These are phyloP conservation scores for Ilyonectria destructans DNA, from an alignment of 2,329 filamentous ascomycete species.

Conservation along the genomic window DNA sequence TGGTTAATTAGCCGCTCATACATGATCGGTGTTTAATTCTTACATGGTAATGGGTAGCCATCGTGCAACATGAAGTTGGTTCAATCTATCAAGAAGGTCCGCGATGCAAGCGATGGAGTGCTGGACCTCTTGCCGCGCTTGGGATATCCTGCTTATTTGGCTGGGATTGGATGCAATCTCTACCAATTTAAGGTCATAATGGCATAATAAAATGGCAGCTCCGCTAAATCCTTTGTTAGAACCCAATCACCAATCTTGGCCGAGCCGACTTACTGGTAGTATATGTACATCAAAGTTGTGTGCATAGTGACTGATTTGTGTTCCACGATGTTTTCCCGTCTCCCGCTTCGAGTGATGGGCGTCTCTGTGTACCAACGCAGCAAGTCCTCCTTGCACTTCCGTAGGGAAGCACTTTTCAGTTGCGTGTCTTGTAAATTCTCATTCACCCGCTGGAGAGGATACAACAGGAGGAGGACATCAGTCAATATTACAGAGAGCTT, in stretches of 20 bases:
- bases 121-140: slow-evolving; percentile 2
- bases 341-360: not conserved
- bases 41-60: slow-evolving; percentile 15
- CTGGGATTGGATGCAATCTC: not conserved
- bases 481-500: slow-evolving; percentile 5
- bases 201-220: slow-evolving; percentile 5
- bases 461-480: not conserved
- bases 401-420: not conserved
- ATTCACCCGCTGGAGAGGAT: not conserved
- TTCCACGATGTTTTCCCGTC: not conserved
- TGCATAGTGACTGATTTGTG: slow-evolving; percentile 12
- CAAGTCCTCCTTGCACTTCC: slow-evolving; percentile 13
- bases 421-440: not conserved
- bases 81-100: slow-evolving; percentile 6
- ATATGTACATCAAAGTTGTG: slow-evolving; percentile 9
- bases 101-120: slow-evolving; percentile 7
- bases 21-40: accelerated
- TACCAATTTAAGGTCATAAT: not conserved
- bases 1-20: not conserved
- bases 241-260: too few species aligned
- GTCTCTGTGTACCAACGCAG: not conserved
- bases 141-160: not conserved
- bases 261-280: slow-evolving; percentile 7
- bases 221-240: not conserved
- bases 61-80: slow-evolving; percentile 7